phyloP scores from a whole-genome alignment of 306 rosid species.

The Cicer judaicum region DNA sequence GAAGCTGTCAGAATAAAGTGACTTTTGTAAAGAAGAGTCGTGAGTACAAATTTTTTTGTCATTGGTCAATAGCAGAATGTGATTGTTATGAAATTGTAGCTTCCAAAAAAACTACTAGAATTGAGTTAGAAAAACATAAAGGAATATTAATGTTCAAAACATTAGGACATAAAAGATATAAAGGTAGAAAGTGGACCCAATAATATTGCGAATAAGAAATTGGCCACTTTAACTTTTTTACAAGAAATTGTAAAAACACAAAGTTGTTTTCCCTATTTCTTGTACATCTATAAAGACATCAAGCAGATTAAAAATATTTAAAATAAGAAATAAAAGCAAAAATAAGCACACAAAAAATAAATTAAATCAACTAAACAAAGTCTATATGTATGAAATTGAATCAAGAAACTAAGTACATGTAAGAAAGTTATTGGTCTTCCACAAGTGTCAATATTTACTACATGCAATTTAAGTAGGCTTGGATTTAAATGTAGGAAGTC shows the following conservation, averaged over 20 bases:
- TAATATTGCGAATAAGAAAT: constrained; percentile 31
- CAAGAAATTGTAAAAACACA: too few species aligned
- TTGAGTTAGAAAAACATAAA: background rate
- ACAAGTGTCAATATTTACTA: background rate
- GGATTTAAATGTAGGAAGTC: background rate
- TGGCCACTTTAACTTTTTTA: constrained; percentile 2
- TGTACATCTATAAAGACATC: too few species aligned
- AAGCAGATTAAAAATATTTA: too few species aligned
- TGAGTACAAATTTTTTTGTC: background rate
- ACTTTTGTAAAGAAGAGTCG: background rate
- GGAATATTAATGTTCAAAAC: constrained; percentile 3
- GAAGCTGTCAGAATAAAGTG: background rate
- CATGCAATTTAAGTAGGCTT: background rate
- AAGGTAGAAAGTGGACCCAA: background rate
- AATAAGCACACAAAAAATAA: too few species aligned
- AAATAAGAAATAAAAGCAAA: too few species aligned
- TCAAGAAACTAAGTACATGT: background rate
- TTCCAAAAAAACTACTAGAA: constrained; percentile 1
- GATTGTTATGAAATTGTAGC: constrained; percentile 6
- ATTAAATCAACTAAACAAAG: too few species aligned
- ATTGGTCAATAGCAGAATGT: constrained; percentile 5
- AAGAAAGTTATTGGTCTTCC: background rate
- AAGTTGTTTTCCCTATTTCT: too few species aligned
- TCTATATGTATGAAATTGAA: too few species aligned
- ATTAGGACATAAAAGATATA: background rate